phyloP scores from a whole-genome alignment of 805 yeast genomes.

The Monosporozyma siamensis region DNA sequence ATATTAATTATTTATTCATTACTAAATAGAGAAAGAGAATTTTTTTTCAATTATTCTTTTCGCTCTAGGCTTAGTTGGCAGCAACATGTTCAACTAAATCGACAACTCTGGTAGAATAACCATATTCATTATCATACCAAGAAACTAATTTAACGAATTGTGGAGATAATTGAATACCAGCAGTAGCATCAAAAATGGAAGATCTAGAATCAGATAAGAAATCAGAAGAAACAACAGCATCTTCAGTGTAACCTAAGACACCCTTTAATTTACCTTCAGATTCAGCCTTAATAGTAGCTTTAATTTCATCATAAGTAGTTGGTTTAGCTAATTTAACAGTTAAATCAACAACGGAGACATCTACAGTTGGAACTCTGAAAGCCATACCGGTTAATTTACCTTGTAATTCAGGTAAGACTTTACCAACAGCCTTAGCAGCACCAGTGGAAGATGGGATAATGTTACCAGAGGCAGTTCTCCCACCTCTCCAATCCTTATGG shows the following conservation, averaged over 20 bases:
- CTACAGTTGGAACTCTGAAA: slow-evolving; percentile 65
- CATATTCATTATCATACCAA: slow-evolving; percentile 70
- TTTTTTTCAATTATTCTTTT: too few species aligned
- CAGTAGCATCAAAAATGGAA: slow-evolving; percentile 58
- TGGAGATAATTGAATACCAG: slow-evolving; percentile 63
- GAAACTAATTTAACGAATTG: slow-evolving; percentile 60
- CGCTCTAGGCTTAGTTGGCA: slow-evolving; percentile 5
- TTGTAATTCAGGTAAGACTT: slow-evolving; percentile 60
- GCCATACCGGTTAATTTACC: slow-evolving; percentile 71
- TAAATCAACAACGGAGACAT: slow-evolving; percentile 64
- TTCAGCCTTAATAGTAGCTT: slow-evolving; percentile 48
- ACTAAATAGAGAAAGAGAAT: not conserved
- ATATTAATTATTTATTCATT: too few species aligned
- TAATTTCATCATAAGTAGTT: slow-evolving; percentile 56
- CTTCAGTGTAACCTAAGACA: slow-evolving; percentile 60
- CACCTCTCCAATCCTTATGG: slow-evolving; percentile 76
- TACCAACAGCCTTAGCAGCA: slow-evolving; percentile 72
- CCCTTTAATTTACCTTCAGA: slow-evolving; percentile 54
- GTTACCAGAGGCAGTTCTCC: slow-evolving; percentile 69
- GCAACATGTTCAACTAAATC: slow-evolving; percentile 61
- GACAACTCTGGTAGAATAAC: slow-evolving; percentile 69
- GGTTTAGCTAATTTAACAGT: slow-evolving; percentile 52
- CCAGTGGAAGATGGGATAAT: slow-evolving; percentile 69
- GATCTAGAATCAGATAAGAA: slow-evolving; percentile 55
- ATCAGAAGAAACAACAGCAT: slow-evolving; percentile 61